phyloP scores from a whole-genome alignment of 345 rosid genomes.

The Pugionium cornutum region DNA sequence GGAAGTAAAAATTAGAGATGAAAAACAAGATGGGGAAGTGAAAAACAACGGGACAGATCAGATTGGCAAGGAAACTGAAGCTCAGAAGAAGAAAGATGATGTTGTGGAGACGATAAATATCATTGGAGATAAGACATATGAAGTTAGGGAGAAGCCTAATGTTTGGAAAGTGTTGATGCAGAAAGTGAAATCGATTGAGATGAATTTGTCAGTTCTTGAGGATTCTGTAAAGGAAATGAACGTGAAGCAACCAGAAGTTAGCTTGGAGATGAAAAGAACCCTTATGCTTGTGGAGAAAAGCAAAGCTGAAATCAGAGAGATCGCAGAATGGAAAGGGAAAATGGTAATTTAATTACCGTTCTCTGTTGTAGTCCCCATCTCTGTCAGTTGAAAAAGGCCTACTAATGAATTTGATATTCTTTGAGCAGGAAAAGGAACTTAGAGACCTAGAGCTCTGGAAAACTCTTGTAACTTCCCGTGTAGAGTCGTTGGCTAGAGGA shows the following conservation, averaged over 20 bases:
- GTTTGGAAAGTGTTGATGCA: constrained; percentile 90
- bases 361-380: background rate
- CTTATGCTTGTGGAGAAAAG: constrained; percentile 54
- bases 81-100: constrained; percentile 41
- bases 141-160: constrained; percentile 64
- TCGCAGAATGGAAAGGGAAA: constrained; percentile 61
- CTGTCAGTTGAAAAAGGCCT: background rate
- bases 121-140: constrained; percentile 58
- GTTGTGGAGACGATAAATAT: constrained; percentile 37
- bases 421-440: constrained; percentile 58
- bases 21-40: constrained; percentile 18
- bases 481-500: constrained; percentile 64
- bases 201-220: constrained; percentile 68
- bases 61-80: constrained; percentile 41
- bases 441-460: constrained; percentile 64
- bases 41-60: constrained; percentile 41
- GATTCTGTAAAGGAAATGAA: constrained; percentile 72
- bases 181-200: constrained; percentile 76
- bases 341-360: constrained; percentile 44
- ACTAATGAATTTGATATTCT: background rate
- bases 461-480: constrained; percentile 50
- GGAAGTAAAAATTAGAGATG: constrained; percentile 30
- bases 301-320: constrained; percentile 55
- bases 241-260: constrained; percentile 57
- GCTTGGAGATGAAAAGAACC: constrained; percentile 57